Evolutionary conservation across 225 moss, liverwort and hornwort genomes (phyloP), one percentile per base, ranked within the genome.

Genomic region (Pseudisothecium myosuroides): DNA sequence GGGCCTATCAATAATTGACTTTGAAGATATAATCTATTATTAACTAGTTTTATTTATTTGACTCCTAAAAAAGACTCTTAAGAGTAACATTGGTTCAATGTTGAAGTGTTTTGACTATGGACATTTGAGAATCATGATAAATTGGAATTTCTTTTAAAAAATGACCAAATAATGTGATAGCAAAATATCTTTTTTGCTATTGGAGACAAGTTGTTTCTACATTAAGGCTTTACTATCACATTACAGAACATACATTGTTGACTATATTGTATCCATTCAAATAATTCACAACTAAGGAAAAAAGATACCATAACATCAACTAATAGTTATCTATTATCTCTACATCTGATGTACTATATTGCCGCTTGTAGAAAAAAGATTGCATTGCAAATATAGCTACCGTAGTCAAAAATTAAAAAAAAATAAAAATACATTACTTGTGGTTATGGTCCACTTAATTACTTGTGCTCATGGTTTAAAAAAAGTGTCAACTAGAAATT

Each of bases 171-270:
- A 56, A 11, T 58, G 0, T 9, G 7, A 17, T n/a, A 26, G 10
- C 17, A 56, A 79, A 55, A 26, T 2, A n/a, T 56, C 26, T 55
- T n/a, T 26, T 17, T 56, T n/a, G 10, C 9, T n/a, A 15, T n/a
- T n/a, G 4, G 0, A 27, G 1, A n/a, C 9, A 27, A 55, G 3
- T 15, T 76, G 0, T 34, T 23, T 55, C 10, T 1, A 54, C 34
- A 76, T 52, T 8, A 54, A 10, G 5, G 23, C 34, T 36, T 23
- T 22, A 36, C 36, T 6, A 52, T 36, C 14, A 52, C 37, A 77
- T 36, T 37, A 15, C 9, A 4, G 22, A 76, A 52, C 5, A 76
- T 4, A 52, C 1, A 54, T 37, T 0, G 5, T 77, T 55, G 24
- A 23, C 10, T 26, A 10, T 7, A 10, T 78, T n/a, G 4, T 56